phyloP scores from a whole-genome alignment of 129 eudicot species.

The Chrysanthemum makinoi region DNA sequence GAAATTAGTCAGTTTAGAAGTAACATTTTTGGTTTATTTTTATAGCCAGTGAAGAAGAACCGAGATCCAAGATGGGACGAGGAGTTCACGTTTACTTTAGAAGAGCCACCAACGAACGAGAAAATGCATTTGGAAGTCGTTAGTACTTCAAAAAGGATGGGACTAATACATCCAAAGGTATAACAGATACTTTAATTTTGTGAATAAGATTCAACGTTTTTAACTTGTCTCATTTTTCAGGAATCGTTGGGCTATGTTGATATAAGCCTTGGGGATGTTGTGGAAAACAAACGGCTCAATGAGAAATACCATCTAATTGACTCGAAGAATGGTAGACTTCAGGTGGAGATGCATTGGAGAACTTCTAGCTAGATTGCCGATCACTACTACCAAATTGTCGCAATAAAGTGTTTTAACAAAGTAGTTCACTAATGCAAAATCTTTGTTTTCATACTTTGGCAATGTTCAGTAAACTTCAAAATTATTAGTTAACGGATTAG shows the following conservation, averaged over 20 bases:
- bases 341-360: slow-evolving; percentile 91
- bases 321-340: slow-evolving; percentile 85
- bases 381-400: not conserved
- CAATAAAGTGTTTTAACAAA: not conserved
- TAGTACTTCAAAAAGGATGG: slow-evolving; percentile 72
- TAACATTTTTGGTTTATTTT: not conserved
- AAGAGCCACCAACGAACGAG: slow-evolving; percentile 77
- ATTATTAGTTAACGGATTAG: not conserved
- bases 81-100: slow-evolving; percentile 75
- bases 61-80: slow-evolving; percentile 94
- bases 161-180: slow-evolving; percentile 85
- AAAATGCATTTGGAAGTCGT: slow-evolving; percentile 76
- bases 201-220: not conserved
- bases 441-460: not conserved
- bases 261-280: slow-evolving; percentile 65
- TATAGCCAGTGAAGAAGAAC: slow-evolving; percentile 64
- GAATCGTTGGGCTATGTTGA: slow-evolving; percentile 85
- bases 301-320: slow-evolving; percentile 84
- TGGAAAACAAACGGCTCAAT: slow-evolving; percentile 74
- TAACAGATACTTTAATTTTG: not conserved
- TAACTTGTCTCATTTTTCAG: slow-evolving; percentile 29
- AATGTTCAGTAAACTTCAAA: not conserved
- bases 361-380: slow-evolving; percentile 34
- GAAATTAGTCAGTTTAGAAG: not conserved
- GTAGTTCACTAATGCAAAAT: not conserved